Base-by-base conservation (phyloP, 129 eudicot species). In the Saposhnikovia divaricata region DNA sequence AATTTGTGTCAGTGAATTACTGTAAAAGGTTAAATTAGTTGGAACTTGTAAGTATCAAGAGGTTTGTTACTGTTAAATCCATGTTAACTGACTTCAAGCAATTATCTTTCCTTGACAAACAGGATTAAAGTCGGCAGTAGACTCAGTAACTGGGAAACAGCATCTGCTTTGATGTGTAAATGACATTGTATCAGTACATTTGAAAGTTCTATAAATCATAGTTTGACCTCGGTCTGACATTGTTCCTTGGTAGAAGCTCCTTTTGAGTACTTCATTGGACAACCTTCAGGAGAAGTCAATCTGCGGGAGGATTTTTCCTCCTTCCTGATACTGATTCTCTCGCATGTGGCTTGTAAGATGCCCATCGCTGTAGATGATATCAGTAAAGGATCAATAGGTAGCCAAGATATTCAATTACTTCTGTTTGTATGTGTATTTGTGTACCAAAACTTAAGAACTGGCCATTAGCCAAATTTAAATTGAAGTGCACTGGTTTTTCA, bases 131-230 rank as follows among this genome's bases (percentile, higher is more conserved):
- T 87, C 97, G 14, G 80, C 80, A n/a, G 88, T 91, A 79, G 98
- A 93, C 81, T 91, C 98, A 23, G 93, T 93, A 71, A 91, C 93
- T 0, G 98, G 98, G 78, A 91, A 89, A 82, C 88, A 85, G 72
- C 95, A 96, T 19, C 82, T 93, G 46, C 91, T 93, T 77, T 93
- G 88, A 91, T 70, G 25, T 55, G 12, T 38, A 34, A 34, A 48
- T 38, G 71, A 28, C 27, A 69, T 31, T 37, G n/a, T 39, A 39
- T 19, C 44, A 34, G n/a, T 5, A 39, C 28, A 16, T 71, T 15
- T 16, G 43, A 69, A 18, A 65, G 39, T 44, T 15, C 15, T 31
- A 15, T 4, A 1, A 34, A 2, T 38, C 44, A 18, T 70, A 8
- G 27, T 38, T 31, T 18, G 27, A 7, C 23, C 75, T 38, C 6